Percentiles rank a stretch among this genome's conserved stretches.
phyloP scores from a whole-genome alignment of 306 rosid species.

The Boehmeria nivea region DNA sequence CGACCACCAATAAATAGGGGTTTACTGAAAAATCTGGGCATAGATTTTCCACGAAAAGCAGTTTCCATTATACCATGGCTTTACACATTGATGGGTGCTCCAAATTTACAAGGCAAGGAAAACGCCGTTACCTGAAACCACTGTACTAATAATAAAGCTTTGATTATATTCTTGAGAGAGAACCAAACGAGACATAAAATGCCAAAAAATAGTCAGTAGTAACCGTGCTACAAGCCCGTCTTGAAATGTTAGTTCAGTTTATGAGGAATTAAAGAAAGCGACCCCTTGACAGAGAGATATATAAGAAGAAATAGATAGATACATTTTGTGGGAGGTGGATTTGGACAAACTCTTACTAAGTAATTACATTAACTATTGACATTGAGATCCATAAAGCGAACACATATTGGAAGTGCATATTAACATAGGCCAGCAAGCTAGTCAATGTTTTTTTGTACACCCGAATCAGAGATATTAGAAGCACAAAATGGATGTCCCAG shows the following conservation, averaged over 20 bases:
- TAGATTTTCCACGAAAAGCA: no score
- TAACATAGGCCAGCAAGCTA: conserved; percentile 56
- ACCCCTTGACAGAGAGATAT: no score
- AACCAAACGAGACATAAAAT: background rate
- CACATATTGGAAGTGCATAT: conserved; percentile 44
- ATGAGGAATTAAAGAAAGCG: background rate
- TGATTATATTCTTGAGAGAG: background rate
- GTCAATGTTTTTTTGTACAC: conserved; percentile 60
- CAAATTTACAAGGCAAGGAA: no score
- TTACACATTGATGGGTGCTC: no score
- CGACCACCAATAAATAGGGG: no score
- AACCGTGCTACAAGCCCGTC: no score
- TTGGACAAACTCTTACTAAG: conserved; percentile 54
- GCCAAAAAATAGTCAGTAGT: no score
- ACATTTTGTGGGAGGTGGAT: conserved; percentile 18
- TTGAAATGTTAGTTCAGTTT: conserved; percentile 8
- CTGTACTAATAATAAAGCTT: background rate
- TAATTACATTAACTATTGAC: conserved; percentile 64
- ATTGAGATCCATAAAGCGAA: conserved; percentile 44
- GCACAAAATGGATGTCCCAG: conserved; percentile 38
- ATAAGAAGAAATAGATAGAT: conserved; percentile 20
- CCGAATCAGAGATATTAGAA: conserved; percentile 39
- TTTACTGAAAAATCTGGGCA: no score
- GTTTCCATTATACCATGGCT: no score
- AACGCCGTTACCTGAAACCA: no score